These are phyloP conservation scores for Blastocrithidia nonstop DNA, from an alignment of 208 protist genomes.

Conservation along the genomic window DNA sequence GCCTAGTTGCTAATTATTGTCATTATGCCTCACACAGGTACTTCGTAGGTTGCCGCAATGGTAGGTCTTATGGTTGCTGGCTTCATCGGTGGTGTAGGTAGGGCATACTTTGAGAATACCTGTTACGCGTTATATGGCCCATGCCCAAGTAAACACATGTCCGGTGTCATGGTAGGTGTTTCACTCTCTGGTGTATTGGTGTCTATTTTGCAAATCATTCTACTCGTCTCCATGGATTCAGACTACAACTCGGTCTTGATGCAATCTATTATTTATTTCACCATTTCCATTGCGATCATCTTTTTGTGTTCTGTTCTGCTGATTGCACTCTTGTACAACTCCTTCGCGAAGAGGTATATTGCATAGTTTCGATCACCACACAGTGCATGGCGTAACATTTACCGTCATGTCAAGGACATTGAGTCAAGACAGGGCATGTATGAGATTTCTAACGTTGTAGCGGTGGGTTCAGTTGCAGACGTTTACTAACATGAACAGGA, in stretches of 20 bases:
- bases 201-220: constrained; percentile 47
- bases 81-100: constrained; percentile 25
- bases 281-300: constrained; percentile 26
- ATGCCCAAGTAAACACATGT: constrained; percentile 30
- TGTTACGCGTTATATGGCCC: constrained; percentile 51
- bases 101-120: constrained; percentile 51
- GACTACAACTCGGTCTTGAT: constrained; percentile 18
- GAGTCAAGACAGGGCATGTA: not conserved
- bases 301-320: constrained; percentile 12
- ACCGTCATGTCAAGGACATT: constrained; percentile 2
- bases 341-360: constrained; percentile 29
- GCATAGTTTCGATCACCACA: constrained; percentile 30
- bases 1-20: constrained; percentile 30
- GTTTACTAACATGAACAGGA: not conserved
- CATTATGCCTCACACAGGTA: constrained; percentile 13
- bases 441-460: not conserved
- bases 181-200: constrained; percentile 20
- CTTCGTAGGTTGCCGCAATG: constrained; percentile 17
- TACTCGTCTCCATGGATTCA: constrained; percentile 29
- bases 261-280: constrained; percentile 50
- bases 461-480: not conserved
- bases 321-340: constrained; percentile 19
- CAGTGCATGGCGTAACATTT: constrained; percentile 11
- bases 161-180: constrained; percentile 38
- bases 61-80: constrained; percentile 20